Evolutionary conservation across 1,284 basidiomycete species (phyloP), one percentile per base, ranked within the genome.

Genomic region (Veloporphyrellus conicus): DNA sequence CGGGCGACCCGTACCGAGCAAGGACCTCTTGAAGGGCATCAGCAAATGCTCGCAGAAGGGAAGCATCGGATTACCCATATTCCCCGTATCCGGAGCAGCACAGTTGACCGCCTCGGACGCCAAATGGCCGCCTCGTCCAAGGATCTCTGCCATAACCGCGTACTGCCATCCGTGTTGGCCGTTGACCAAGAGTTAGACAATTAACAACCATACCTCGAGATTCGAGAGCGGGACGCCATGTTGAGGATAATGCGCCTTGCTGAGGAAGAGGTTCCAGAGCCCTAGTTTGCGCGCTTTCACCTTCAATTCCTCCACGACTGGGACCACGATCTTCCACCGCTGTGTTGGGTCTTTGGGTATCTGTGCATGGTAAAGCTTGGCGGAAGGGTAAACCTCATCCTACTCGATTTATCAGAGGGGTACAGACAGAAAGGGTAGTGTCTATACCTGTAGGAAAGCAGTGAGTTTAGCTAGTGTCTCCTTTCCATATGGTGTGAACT

Each of bases 181-280:
- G 19, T 33, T 18, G 16, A 37, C 19, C 36, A 19, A 27, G 12
- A 32, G 28, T 20, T 25, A 19, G 42, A 19, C n/a, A 41, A 18
- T 28, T 27, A 29, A 39, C 28, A 19, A 20, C 38, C 76, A 38
- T 54, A 91, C 90, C 76, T 98, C 94, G 47, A 99, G 76, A 69
- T 98, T 98, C 23, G 84, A 87, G 56, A 98, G 73, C 14, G 88
- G 85, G n/a, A 91, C 85, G 43, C 95, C 94, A 61, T 82, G 76
- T 56, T 87, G 77, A 23, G 92, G 92, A 68, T 95, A 97, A 67
- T 96, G 93, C 40, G 82, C 77, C 70, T 92, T 93, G 76, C 89
- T 93, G 54, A 98, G 74, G 78, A 98, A 98, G 36, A 99, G 77
- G 68, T 98, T 98, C 95, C 95, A 99, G 39, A 99, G 77, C 2